Percentiles rank a stretch among this genome's conserved stretches.
These are phyloP conservation scores for Didymella lethalis DNA, from an alignment of 2,329 filamentous ascomycete species.

Conservation along the genomic window DNA sequence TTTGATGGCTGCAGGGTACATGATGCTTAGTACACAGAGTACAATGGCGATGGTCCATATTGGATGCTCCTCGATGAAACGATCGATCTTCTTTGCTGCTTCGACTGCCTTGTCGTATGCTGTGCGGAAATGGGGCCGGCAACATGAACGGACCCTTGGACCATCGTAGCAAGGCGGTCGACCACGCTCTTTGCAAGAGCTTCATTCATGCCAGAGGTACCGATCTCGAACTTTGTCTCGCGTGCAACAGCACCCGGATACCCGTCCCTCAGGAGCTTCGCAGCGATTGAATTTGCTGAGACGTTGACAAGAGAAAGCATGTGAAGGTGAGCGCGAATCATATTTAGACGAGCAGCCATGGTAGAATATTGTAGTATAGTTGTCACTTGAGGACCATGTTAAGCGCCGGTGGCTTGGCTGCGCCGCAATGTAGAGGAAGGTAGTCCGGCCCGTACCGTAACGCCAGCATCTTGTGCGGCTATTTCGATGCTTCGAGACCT, in stretches of 20 bases:
- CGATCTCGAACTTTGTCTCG: neutral
- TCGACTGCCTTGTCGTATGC: neutral
- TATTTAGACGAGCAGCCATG: neutral
- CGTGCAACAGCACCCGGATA: neutral
- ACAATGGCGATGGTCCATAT: neutral
- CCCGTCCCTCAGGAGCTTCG: neutral
- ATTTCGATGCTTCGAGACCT: neutral
- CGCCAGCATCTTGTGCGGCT: neutral
- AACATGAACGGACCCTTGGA: neutral
- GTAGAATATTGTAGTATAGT: neutral
- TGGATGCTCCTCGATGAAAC: neutral
- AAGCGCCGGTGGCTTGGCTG: neutral
- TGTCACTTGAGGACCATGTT: neutral
- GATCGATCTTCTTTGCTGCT: neutral
- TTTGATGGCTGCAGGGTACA: neutral
- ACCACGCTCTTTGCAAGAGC: neutral
- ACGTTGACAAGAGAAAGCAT: neutral
- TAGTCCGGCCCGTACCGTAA: neutral
- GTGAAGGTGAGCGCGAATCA: neutral
- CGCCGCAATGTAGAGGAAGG: neutral
- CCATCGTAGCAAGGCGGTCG: neutral
- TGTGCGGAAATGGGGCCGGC: neutral
- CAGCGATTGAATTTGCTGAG: neutral
- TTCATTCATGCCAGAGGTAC: neutral
- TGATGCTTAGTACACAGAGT: neutral